Evolutionary conservation across 2,329 filamentous ascomycete species (phyloP).

Genomic region (Colletotrichum coccodes): DNA sequence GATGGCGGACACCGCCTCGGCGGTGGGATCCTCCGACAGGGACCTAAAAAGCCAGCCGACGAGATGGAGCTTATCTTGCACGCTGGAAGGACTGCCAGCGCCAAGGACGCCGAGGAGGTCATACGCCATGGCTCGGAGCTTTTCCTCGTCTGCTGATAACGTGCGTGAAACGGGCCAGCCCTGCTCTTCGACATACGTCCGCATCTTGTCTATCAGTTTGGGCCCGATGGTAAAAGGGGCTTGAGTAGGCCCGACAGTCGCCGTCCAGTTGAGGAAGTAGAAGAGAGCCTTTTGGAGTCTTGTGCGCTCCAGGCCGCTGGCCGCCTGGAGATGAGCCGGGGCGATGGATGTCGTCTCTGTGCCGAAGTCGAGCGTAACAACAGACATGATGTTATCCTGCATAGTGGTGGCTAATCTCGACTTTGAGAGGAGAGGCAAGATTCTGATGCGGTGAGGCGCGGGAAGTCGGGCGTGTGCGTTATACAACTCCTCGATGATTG

Average conservation of each 20-base stretch:
- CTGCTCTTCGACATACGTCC: conserved; percentile 79
- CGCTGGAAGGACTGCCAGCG: conserved; percentile 68
- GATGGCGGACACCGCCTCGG: conserved; percentile 84
- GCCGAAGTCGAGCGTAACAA: conserved; percentile 74
- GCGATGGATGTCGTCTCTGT: conserved; percentile 21
- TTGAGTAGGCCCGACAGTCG: conserved; percentile 72
- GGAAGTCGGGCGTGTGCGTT: conserved; percentile 77
- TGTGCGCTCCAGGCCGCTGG: conserved; percentile 75
- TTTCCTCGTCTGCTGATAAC: conserved; percentile 57
- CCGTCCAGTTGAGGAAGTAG: conserved; percentile 87
- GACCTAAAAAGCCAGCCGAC: conserved; percentile 84
- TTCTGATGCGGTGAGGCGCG: conserved; percentile 79
- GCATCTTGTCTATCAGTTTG: conserved; percentile 74
- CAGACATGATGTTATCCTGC: conserved; percentile 71
- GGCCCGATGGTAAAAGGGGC: conserved; percentile 74
- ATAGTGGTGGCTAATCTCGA: conserved; percentile 80
- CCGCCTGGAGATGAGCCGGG: conserved; percentile 43
- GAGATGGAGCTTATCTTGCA: conserved; percentile 65
- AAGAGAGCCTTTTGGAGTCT: conserved; percentile 88
- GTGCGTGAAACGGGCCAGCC: conserved; percentile 81
- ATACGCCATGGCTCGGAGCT: conserved; percentile 82
- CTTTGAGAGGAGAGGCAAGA: conserved; percentile 80
- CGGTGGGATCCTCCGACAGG: conserved; percentile 80
- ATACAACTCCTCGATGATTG: conserved; percentile 74
- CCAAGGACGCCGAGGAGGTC: conserved; percentile 89